phyloP scores from a whole-genome alignment of 1,284 basidiomycete genomes.

The Gomphus bonarii region DNA sequence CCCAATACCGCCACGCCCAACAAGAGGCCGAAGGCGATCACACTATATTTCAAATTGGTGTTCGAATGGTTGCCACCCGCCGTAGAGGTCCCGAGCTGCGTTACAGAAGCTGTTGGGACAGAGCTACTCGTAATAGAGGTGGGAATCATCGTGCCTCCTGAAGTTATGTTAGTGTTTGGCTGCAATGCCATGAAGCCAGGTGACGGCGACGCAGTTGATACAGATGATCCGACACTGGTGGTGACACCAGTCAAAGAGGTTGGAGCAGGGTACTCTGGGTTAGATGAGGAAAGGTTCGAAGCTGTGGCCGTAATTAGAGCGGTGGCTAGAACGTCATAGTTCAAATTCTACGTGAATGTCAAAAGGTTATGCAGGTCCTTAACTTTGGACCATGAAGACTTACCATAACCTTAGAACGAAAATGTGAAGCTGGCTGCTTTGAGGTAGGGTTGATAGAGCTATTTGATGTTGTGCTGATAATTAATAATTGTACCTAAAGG shows the following conservation, averaged over 20 bases:
- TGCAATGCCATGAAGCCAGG: neutral
- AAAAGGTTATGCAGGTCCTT: neutral
- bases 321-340: neutral
- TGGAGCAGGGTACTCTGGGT: neutral
- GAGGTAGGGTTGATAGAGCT: neutral
- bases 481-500: neutral
- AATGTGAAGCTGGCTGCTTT: neutral
- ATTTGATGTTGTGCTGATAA: neutral
- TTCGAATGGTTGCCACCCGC: neutral
- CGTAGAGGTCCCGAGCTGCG: neutral
- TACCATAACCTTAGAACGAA: neutral
- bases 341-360: neutral
- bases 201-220: neutral
- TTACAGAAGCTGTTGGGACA: neutral
- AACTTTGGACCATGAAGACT: neutral
- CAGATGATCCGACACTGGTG: neutral
- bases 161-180: neutral
- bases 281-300: neutral
- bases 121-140: neutral
- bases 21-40: neutral
- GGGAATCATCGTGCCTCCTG: no score
- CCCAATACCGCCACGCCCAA: neutral
- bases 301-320: neutral
- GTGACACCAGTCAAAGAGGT: neutral
- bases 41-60: neutral